Evolutionary conservation across 768 basidiomycete genomes (phyloP).

Genomic region (Trametes coccinea): DNA sequence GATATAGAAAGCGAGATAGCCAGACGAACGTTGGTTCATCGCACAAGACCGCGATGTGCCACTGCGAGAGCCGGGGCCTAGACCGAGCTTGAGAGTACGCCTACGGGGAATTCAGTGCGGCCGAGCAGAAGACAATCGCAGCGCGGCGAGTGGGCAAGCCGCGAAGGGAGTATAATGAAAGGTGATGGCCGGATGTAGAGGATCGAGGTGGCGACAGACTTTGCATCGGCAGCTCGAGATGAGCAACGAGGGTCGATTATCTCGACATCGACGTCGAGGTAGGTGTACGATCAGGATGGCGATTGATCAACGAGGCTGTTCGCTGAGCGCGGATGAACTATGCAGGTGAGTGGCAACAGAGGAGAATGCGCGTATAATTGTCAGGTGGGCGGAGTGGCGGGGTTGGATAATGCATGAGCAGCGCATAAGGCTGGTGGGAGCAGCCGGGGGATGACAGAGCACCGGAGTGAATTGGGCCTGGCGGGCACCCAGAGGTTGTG

Average conservation of each 20-base stretch:
- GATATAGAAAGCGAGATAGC: background rate
- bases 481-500: background rate
- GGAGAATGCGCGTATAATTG: background rate
- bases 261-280: background rate
- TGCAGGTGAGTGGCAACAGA: background rate
- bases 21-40: constrained; percentile 15
- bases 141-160: background rate
- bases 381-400: constrained; percentile 5
- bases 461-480: background rate
- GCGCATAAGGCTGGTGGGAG: background rate
- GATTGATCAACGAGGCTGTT: constrained; percentile 1
- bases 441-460: background rate
- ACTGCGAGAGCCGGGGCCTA: background rate
- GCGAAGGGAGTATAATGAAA: background rate
- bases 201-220: background rate
- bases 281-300: background rate
- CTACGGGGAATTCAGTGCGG: background rate
- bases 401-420: constrained; percentile 7
- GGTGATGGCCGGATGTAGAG: constrained; percentile 12
- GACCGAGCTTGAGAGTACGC: background rate
- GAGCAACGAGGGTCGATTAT: background rate
- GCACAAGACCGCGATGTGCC: background rate
- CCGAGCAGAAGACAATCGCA: background rate
- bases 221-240: background rate
- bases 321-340: constrained; percentile 3